Evolutionary conservation across 352 stramenopile genomes (phyloP), one percentile per base, ranked within the genome.

Genomic region (Pythium utonaiense): DNA sequence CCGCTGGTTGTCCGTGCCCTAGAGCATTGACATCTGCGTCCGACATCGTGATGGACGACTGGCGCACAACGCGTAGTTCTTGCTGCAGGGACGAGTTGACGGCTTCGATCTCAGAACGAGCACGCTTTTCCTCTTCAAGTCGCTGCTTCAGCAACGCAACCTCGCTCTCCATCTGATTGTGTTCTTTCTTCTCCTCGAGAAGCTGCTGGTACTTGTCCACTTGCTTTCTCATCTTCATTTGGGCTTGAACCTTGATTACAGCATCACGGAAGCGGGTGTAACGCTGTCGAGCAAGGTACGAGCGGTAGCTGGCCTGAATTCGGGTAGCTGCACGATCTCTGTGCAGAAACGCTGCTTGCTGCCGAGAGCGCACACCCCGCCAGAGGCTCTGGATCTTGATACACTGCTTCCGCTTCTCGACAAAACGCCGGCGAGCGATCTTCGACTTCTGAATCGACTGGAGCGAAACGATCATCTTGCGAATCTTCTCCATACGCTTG

Each of bases 211-310:
- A 92, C 60, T 87, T 89, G n/a, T 72, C 69, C 22, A 89, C 73
- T 58, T 91, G 82, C 51, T 87, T 86, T 50, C 75, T 88, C 78
- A 88, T 90, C 69, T 94, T 94, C 12, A 73, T 49, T 13, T 76
- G 69, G 19, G 69, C 75, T 57, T 94, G 85, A 16, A 94, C 72
- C 54, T 82, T 83, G 34, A 92, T 75, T 16, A 91, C 78, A 28
- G 85, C 85, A 14, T 62, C 73, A 22, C 85, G 83, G 53, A 92
- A 87, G 13, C 66, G 74, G 1, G 58, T 64, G 52, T 77, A 94
- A 6, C 73, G 74, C 44, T 78, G 78, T 16, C 74, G 66, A 3
- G 72, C 80, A 3, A 71, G 57, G 58, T 79, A 69, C 30, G 78
- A 70, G 12, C 85, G 75, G 45, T 79, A 86, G 10, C 60, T 61